Base-by-base conservation (phyloP, 1,284 basidiomycete species). In the Flammula alnicola region DNA sequence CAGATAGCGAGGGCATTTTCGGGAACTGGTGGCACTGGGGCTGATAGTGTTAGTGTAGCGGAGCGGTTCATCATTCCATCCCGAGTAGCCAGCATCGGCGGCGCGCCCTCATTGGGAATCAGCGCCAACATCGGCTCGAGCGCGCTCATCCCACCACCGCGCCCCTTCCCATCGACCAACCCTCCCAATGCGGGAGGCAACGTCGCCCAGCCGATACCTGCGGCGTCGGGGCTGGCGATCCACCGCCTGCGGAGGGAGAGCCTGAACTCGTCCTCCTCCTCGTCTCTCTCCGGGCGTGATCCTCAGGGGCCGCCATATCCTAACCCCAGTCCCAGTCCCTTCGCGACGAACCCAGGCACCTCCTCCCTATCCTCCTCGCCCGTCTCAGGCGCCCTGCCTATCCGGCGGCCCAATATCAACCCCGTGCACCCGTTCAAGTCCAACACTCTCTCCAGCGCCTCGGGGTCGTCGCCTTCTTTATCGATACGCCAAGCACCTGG, bases 361-460 rank as follows among this genome's bases (percentile, higher is more conserved):
- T 54, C 58, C 16, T 64, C 63, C 0, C 47, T 71, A 19, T 67
- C 74, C 23, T 75, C 77, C 23, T 67, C 69, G 9, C 72, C 79
- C 3, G 70, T 73, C 6, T 52, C 64, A 3, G 62, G 60, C 22
- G 69, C 76, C 1, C 58, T 83, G 12, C 77, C 79, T 1, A 83
- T 84, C 33, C 75, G 84, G 8, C 70, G 75, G 45, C 79, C 80
- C 0, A 73, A 70, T 22, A 69, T 84, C 25, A 77, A 74, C 47
- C 68, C 76, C 0, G 74, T 83, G 1, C 75, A 83, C 56, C 82
- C 84, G 4, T 89, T 89, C 77, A 89, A 88, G 63, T 79, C 83
- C 3, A 80, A 80, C 37, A 85, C 86, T 0, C 71, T 89, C 12
- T 81, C 82, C 0, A 81, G 78, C 0, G 76, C 78, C 66, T 44